These are phyloP conservation scores for Colletotrichum cordylinicola DNA, from an alignment of 2,329 filamentous ascomycete species.

Conservation along the genomic window DNA sequence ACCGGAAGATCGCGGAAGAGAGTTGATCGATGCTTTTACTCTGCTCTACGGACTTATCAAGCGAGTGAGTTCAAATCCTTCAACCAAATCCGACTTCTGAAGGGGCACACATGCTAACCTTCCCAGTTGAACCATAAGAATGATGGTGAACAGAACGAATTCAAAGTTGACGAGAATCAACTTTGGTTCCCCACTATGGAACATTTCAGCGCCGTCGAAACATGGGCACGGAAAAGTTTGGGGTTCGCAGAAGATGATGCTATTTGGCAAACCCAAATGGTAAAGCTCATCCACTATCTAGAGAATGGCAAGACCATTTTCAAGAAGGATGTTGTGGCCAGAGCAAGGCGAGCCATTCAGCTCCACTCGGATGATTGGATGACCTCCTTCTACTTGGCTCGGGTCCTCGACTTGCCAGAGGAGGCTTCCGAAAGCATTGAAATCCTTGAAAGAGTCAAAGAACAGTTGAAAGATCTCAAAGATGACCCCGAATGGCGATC, in stretches of 20 bases:
- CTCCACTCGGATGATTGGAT: background rate
- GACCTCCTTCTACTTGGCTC: background rate
- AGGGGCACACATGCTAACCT: background rate
- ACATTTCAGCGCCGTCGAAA: background rate
- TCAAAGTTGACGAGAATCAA: background rate
- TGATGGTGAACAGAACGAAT: background rate
- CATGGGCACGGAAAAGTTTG: background rate
- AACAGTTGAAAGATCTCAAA: background rate
- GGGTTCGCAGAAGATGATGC: background rate
- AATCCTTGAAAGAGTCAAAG: background rate
- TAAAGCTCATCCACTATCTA: background rate
- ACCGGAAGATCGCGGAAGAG: background rate
- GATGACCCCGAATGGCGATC: background rate
- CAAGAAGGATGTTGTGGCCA: background rate
- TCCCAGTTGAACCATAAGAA: fast-evolving
- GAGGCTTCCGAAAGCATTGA: background rate
- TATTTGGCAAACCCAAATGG: background rate
- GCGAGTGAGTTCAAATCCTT: background rate
- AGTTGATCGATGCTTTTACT: background rate
- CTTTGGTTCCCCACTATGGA: background rate
- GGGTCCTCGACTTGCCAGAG: background rate
- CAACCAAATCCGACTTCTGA: background rate
- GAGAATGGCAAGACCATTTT: background rate
- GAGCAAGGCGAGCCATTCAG: background rate
- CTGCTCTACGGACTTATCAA: background rate